Percentiles rank a stretch among this genome's conserved stretches.
Evolutionary conservation across 148 eudicot genomes (phyloP).

Genomic region (Dysphania ambrosioides): DNA sequence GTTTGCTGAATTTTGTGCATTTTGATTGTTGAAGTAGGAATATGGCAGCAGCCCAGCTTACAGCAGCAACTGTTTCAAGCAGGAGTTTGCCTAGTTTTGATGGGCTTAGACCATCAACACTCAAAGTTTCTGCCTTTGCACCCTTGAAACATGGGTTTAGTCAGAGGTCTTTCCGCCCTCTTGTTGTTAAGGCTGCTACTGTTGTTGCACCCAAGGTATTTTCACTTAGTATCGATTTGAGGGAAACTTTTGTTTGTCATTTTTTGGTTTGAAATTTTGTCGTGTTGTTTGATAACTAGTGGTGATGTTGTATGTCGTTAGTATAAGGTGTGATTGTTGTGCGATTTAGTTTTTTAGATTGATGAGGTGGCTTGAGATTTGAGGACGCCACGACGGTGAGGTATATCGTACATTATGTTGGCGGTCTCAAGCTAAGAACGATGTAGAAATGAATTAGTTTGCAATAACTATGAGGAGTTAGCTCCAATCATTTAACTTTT

Average conservation of each 20-base stretch:
- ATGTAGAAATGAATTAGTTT: neutral
- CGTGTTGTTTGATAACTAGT: neutral
- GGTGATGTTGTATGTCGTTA: neutral
- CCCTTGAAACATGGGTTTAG: conserved; percentile 43
- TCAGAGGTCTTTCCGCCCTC: conserved; percentile 50
- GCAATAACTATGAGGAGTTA: too few species aligned
- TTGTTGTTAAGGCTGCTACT: conserved; percentile 82
- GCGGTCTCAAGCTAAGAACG: neutral
- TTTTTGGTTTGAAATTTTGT: neutral
- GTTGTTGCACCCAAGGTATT: conserved; percentile 83
- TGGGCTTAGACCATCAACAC: conserved; percentile 46
- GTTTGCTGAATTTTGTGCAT: neutral
- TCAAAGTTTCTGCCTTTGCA: conserved; percentile 38
- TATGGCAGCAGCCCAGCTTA: conserved; percentile 78
- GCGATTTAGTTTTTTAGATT: neutral
- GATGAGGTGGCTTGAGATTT: neutral
- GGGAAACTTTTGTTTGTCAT: too few species aligned
- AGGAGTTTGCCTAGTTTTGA: conserved; percentile 54
- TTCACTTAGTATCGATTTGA: neutral
- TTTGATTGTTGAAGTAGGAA: conserved; percentile 20
- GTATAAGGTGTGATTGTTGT: neutral
- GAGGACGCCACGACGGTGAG: neutral
- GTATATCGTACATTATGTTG: neutral
- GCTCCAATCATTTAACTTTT: too few species aligned
- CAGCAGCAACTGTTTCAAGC: conserved; percentile 49